Evolutionary conservation across 371 early-diverging fungal species (phyloP), one percentile per base, ranked within the genome.

Genomic region (Rhizomucor miehei): DNA sequence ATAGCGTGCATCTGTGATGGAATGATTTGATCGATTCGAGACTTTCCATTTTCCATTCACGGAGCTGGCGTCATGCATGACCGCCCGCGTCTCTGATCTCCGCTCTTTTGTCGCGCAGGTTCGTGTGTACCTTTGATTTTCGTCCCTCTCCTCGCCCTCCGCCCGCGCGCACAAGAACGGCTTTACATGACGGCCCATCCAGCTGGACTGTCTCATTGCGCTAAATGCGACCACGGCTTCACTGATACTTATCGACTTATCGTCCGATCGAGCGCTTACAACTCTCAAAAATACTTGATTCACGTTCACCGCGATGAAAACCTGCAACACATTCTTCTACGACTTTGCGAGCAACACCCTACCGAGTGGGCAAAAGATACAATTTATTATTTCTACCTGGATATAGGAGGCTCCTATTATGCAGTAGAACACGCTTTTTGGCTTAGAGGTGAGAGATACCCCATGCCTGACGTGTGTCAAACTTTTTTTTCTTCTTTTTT

Each of bases 371-470:
- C 23, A 29, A 49, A 23, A 10, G 57, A 62, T 5, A 48, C 44
- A 0, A 52, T 59, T 0, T 75, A 75, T 41, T 63, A 69, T 16
- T 68, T 75, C 48, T 75, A 75, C 48, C 44, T 71, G 36, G 75
- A 75, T 40, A 48, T 75, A 14, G 75, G 75, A 41, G 75, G 75
- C 12, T 6, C 53, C 6, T 75, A 71, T 40, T 69, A 71, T 37
- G 23, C 52, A 12, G 54, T 63, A n/a, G 71, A 75, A 12, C 60
- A 66, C 16, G 19, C 60, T 5, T 58, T 52, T 16, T 75, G 75
- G 75, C 36, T 75, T 17, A 55, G 69, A 65, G 73, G 73, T 69
- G 55, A 56, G 20, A 1, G n/a, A n/a, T n/a, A n/a, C n/a, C n/a
- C n/a, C n/a, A n/a, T n/a, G n/a, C 20, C 14, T 44, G 39, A 20